These are phyloP conservation scores for Blastosporella zonata DNA, from an alignment of 1,284 basidiomycete genomes.

Conservation along the genomic window DNA sequence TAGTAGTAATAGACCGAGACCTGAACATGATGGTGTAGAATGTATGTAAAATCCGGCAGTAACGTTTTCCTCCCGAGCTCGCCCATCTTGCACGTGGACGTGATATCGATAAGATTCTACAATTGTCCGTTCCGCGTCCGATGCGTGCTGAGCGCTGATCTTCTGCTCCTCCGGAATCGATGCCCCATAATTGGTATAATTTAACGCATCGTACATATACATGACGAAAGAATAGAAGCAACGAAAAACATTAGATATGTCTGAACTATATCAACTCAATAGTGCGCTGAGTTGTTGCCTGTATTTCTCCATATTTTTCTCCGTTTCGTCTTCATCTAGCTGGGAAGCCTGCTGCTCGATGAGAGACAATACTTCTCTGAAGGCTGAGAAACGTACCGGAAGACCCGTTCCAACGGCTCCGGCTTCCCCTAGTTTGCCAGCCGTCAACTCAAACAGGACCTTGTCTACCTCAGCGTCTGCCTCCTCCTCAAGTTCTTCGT, in stretches of 20 bases:
- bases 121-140: neutral
- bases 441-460: conserved; percentile 92
- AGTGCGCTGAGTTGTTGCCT: conserved; percentile 83
- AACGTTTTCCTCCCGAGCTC: conserved; percentile 20
- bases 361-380: conserved; percentile 2
- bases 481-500: conserved; percentile 94
- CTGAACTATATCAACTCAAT: conserved; percentile 56
- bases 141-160: neutral
- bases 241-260: conserved; percentile 40
- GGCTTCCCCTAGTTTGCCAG: conserved; percentile 90
- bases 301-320: conserved; percentile 84
- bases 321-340: conserved; percentile 76
- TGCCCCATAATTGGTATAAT: neutral
- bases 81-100: conserved; percentile 19
- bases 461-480: conserved; percentile 98
- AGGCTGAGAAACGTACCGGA: conserved; percentile 59
- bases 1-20: conserved; percentile 50
- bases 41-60: conserved; percentile 13
- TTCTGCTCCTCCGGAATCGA: neutral
- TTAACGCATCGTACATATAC: conserved; percentile 8
- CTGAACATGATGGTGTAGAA: conserved; percentile 46
- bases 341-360: conserved; percentile 35
- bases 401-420: conserved; percentile 71
- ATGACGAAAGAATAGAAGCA: conserved; percentile 1
- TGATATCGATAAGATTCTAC: conserved; percentile 8